phyloP scores from a whole-genome alignment of 768 basidiomycete genomes.

The Mycena venus region DNA sequence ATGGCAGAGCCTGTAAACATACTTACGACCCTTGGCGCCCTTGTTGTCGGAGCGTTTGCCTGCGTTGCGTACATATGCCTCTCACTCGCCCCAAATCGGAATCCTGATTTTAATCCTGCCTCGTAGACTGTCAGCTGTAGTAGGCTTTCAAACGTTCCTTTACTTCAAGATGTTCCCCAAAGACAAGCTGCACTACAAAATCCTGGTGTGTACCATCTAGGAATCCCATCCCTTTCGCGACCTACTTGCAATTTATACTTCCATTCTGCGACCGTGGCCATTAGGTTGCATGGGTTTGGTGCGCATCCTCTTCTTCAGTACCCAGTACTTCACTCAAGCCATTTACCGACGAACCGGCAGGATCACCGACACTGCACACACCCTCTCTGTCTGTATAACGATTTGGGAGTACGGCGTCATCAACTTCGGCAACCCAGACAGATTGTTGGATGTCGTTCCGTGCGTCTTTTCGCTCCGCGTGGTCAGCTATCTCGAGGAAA shows the following conservation, averaged over 20 bases:
- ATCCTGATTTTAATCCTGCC: too few relatives aligned
- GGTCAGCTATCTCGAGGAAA: constrained; percentile 13
- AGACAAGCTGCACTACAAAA: constrained; percentile 6
- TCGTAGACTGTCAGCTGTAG: constrained; percentile 16
- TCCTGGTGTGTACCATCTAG: constrained; percentile 3
- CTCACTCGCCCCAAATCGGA: too few relatives aligned
- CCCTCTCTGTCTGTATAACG: constrained; percentile 51
- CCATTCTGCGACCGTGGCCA: too few relatives aligned
- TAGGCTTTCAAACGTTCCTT: constrained; percentile 20
- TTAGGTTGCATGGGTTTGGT: constrained; percentile 23
- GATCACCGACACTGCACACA: constrained; percentile 55
- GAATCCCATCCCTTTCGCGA: too few relatives aligned
- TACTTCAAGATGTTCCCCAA: constrained; percentile 22
- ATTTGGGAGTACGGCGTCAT: constrained; percentile 55
- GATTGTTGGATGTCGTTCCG: constrained; percentile 53
- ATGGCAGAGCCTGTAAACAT: too few relatives aligned
- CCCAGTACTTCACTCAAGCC: neutral
- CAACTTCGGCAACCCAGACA: constrained; percentile 41
- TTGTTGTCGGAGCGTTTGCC: too few relatives aligned
- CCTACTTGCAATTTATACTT: neutral
- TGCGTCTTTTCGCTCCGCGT: constrained; percentile 37
- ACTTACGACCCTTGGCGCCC: too few relatives aligned
- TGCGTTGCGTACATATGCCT: too few relatives aligned
- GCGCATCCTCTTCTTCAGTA: too few relatives aligned
- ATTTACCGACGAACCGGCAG: constrained; percentile 29